These are phyloP conservation scores for Russula emetica DNA, from an alignment of 768 basidiomycete genomes.

Conservation along the genomic window DNA sequence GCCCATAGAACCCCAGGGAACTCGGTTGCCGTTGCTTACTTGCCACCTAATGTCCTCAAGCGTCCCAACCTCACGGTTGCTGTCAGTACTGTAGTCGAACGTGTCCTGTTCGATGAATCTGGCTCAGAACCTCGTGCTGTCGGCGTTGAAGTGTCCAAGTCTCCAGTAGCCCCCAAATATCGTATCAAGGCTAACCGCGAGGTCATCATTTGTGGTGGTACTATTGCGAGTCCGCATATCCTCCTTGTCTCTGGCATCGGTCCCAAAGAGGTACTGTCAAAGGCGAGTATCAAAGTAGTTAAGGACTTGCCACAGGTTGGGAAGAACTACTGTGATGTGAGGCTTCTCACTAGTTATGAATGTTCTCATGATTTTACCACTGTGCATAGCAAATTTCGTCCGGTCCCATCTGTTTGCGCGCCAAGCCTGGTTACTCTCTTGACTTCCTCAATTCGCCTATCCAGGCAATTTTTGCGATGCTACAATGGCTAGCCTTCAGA, in stretches of 20 bases:
- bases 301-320: constrained; percentile 25
- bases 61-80: constrained; percentile 27
- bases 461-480: constrained; percentile 10
- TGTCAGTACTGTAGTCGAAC: constrained; percentile 15
- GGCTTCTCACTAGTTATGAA: background rate
- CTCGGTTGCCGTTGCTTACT: constrained; percentile 21
- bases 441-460: constrained; percentile 25
- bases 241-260: constrained; percentile 44
- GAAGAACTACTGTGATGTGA: constrained; percentile 25
- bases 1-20: constrained; percentile 12
- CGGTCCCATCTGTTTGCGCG: constrained; percentile 19
- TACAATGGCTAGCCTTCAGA: constrained; percentile 15
- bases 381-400: constrained; percentile 14
- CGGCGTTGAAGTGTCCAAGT: constrained; percentile 23
- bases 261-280: constrained; percentile 34
- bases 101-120: constrained; percentile 20
- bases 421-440: constrained; percentile 23
- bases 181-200: constrained; percentile 25
- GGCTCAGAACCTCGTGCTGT: constrained; percentile 19
- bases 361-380: background rate
- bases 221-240: constrained; percentile 37
- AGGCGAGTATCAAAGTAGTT: constrained; percentile 31
- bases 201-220: constrained; percentile 30
- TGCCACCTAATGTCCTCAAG: constrained; percentile 33
- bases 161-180: constrained; percentile 10